Conservation (phyloP, 345 rosid genomes). For the Hypericum perforatum region DNA sequence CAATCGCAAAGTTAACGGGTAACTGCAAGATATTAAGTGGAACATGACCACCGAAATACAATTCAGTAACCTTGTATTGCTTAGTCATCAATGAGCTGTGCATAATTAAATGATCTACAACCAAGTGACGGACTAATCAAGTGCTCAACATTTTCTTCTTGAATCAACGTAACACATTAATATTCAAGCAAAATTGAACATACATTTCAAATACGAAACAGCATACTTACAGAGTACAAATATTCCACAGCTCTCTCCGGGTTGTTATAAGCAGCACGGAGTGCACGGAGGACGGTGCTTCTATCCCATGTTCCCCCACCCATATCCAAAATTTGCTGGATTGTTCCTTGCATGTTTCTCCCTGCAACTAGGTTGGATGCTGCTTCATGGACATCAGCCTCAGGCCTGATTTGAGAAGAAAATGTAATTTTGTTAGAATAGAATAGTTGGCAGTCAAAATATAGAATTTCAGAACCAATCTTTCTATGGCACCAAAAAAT, state of each 20-base stretch:
- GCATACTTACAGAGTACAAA: constrained; percentile 60
- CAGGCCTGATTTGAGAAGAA: constrained; percentile 34
- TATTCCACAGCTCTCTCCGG: constrained; percentile 98
- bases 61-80: too few relatives aligned
- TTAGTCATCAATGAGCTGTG: too few relatives aligned
- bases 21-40: too few relatives aligned
- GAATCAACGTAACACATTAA: neutral
- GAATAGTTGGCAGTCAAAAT: neutral
- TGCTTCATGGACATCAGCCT: constrained; percentile 53
- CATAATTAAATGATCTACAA: too few relatives aligned
- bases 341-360: constrained; percentile 58
- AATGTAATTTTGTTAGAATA: neutral
- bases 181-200: neutral
- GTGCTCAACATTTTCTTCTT: too few relatives aligned
- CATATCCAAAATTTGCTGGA: constrained; percentile 93
- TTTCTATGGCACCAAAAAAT: too few relatives aligned
- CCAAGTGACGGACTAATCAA: too few relatives aligned
- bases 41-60: too few relatives aligned
- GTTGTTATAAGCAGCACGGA: constrained; percentile 87
- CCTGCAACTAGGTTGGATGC: constrained; percentile 89
- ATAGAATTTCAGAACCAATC: neutral
- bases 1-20: too few relatives aligned
- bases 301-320: constrained; percentile 96
- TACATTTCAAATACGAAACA: neutral
- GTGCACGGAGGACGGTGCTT: constrained; percentile 77